Conservation (phyloP, 2,329 filamentous ascomycete species). For the Phyllosticta paracitricarpa region DNA sequence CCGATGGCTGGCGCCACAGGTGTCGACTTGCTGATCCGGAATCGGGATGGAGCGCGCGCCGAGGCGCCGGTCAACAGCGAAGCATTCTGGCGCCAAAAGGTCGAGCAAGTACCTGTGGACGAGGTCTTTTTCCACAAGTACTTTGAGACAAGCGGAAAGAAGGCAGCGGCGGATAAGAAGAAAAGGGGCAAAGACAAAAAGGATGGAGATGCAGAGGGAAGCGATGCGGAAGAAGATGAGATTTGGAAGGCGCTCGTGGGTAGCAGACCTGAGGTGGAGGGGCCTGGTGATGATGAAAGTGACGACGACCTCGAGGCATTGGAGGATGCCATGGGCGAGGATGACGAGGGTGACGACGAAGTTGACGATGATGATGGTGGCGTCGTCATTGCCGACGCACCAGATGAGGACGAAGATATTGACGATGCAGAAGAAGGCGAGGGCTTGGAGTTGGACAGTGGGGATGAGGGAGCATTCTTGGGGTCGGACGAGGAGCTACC, state of each 20-base stretch:
- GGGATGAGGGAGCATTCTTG: conserved; percentile 46
- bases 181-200: conserved; percentile 40
- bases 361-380: conserved; percentile 38
- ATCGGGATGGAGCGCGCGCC: conserved; percentile 48
- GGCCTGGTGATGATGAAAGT: conserved; percentile 44
- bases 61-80: conserved; percentile 71
- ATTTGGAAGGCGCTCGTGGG: conserved; percentile 88
- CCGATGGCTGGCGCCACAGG: conserved; percentile 60
- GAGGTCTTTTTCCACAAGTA: conserved; percentile 99
- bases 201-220: conserved; percentile 34
- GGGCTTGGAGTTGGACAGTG: conserved; percentile 34
- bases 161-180: conserved; percentile 47
- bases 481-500: conserved; percentile 47
- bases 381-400: conserved; percentile 33
- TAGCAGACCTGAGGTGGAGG: conserved; percentile 67
- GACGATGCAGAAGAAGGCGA: conserved; percentile 28
- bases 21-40: conserved; percentile 50
- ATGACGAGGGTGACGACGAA: conserved; percentile 35
- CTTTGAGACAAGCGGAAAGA: conserved; percentile 59
- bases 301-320: conserved; percentile 47
- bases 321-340: conserved; percentile 37
- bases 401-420: conserved; percentile 35
- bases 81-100: conserved; percentile 82
- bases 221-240: conserved; percentile 65
- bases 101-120: conserved; percentile 77